A percentile compares a stretch with the other conserved stretches of the same genome.
phyloP scores from a whole-genome alignment of 2,329 filamentous ascomycete genomes.

The Aspergillus tamarii region DNA sequence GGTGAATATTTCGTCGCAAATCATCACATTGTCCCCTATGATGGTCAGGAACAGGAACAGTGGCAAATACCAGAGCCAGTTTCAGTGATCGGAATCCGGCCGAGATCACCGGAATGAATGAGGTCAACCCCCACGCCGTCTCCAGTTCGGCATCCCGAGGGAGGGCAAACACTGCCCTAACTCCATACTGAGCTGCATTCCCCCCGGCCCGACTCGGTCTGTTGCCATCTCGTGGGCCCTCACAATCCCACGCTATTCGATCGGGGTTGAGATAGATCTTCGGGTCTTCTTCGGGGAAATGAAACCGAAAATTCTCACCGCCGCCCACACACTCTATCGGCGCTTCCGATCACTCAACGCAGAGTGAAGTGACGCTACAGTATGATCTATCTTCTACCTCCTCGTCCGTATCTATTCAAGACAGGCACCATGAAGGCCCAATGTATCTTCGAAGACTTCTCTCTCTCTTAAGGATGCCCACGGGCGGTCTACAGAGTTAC shows the following conservation, averaged over 20 bases:
- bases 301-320: constrained; percentile 2
- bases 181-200: background rate
- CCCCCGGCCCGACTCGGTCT: constrained; percentile 6
- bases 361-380: background rate
- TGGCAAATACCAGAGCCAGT: background rate
- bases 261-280: constrained; percentile 1
- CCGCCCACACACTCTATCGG: no score
- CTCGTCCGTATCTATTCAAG: background rate
- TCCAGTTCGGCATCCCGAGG: constrained; percentile 13
- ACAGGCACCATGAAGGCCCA: background rate
- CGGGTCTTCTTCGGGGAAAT: constrained; percentile 15
- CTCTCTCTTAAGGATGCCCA: background rate
- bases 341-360: background rate
- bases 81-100: constrained; percentile 6
- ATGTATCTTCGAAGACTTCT: background rate
- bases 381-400: background rate
- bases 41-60: background rate
- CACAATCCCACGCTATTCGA: background rate
- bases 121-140: constrained; percentile 10
- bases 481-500: no score
- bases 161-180: background rate
- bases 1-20: background rate
- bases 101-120: constrained; percentile 3
- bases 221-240: constrained; percentile 14
- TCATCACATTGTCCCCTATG: background rate